phyloP scores from a whole-genome alignment of 495 filamentous ascomycete genomes.

The Halenospora varia region DNA sequence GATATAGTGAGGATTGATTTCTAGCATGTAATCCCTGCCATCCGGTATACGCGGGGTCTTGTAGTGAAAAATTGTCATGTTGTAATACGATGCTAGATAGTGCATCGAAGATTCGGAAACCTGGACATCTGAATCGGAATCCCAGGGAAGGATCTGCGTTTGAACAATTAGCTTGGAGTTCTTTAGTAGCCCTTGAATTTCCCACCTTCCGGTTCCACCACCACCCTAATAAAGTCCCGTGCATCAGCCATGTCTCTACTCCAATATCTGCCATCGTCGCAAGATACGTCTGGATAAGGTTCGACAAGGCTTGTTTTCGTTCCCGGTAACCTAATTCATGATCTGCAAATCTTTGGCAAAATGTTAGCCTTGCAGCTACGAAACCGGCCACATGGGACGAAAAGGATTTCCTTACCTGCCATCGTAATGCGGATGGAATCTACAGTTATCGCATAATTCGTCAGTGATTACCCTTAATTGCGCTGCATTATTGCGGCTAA shows the following conservation, averaged over 20 bases:
- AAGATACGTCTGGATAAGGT: constrained; percentile 72
- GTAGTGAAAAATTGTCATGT: constrained; percentile 61
- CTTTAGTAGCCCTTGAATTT: neutral
- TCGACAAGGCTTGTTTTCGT: constrained; percentile 33
- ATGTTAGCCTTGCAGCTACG: neutral
- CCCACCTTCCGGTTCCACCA: constrained; percentile 85
- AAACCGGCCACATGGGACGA: constrained; percentile 1
- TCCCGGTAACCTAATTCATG: constrained; percentile 41
- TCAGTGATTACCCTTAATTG: neutral
- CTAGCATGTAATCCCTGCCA: constrained; percentile 65
- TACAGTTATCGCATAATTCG: constrained; percentile 22
- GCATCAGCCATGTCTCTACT: constrained; percentile 81
- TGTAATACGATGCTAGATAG: constrained; percentile 61
- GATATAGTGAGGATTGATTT: constrained; percentile 69
- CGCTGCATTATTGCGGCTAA: neutral
- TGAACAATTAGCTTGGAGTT: neutral
- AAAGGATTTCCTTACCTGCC: constrained; percentile 40
- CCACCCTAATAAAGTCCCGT: constrained; percentile 85
- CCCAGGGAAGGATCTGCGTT: constrained; percentile 69
- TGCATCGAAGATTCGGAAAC: constrained; percentile 59
- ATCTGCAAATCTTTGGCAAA: constrained; percentile 43
- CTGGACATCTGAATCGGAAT: constrained; percentile 82
- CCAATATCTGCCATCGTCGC: constrained; percentile 57
- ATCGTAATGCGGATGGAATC: constrained; percentile 61
- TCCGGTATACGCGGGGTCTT: constrained; percentile 28